phyloP scores from a whole-genome alignment of 2,329 filamentous ascomycete species.

The Elsinoe arachidis region DNA sequence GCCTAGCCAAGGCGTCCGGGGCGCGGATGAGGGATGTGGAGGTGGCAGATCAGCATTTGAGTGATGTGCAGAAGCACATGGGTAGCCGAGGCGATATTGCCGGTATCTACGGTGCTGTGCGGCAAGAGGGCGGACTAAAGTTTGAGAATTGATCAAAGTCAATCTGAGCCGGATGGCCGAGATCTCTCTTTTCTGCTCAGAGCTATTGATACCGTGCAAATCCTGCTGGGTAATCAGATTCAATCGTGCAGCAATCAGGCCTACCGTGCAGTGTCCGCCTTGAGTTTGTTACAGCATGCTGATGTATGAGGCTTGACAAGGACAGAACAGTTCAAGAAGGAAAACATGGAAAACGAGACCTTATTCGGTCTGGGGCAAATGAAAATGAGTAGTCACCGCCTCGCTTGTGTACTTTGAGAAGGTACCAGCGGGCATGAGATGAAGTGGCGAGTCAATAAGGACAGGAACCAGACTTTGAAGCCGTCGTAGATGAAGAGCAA shows the following conservation, averaged over 20 bases:
- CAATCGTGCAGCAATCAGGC: neutral
- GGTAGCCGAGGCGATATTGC: constrained; percentile 71
- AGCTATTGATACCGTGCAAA: neutral
- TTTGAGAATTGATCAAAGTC: constrained; percentile 46
- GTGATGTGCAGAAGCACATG: constrained; percentile 57
- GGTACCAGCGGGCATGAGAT: neutral
- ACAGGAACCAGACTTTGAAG: neutral
- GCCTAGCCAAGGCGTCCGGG: constrained; percentile 55
- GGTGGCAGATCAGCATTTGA: constrained; percentile 60
- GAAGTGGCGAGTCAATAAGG: neutral
- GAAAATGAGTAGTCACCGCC: neutral
- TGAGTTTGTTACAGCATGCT: neutral
- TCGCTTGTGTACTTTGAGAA: constrained; percentile 10
- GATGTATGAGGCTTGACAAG: neutral
- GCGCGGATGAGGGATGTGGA: constrained; percentile 56
- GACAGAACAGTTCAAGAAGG: neutral
- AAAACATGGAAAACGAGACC: neutral
- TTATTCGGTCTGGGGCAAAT: neutral
- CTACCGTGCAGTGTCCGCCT: neutral
- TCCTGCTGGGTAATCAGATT: no score
- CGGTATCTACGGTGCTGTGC: constrained; percentile 70
- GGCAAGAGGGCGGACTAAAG: constrained; percentile 63
- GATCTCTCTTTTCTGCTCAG: neutral
- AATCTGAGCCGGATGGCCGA: constrained; percentile 1
- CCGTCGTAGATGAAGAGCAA: neutral